phyloP scores from a whole-genome alignment of 495 filamentous ascomycete species.

The Neurospora sp. region DNA sequence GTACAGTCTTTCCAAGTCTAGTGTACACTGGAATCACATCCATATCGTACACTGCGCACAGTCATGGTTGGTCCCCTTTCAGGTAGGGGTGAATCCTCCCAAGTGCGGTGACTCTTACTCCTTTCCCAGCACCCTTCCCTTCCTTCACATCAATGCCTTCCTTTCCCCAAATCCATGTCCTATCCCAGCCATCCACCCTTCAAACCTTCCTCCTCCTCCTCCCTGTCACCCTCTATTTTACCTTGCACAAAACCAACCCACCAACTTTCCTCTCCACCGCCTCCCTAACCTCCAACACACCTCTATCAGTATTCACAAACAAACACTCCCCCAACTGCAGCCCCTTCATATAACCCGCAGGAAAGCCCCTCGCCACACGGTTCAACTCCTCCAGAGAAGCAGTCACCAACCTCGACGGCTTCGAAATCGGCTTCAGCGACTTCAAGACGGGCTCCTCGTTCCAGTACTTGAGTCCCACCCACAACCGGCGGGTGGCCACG shows the following conservation, averaged over 20 bases:
- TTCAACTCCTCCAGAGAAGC: conserved; percentile 51
- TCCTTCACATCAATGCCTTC: neutral
- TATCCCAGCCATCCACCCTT: neutral
- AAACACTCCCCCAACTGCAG: conserved; percentile 76
- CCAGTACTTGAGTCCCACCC: conserved; percentile 92
- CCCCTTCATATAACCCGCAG: conserved; percentile 55
- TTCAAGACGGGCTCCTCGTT: conserved; percentile 75
- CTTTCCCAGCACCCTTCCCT: neutral
- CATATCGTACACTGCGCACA: conserved; percentile 1
- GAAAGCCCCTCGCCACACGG: conserved; percentile 54
- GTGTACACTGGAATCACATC: neutral
- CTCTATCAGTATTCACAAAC: conserved; percentile 67
- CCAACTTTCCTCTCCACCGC: conserved; percentile 78
- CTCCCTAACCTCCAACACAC: conserved; percentile 78
- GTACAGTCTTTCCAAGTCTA: neutral
- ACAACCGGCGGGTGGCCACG: conserved; percentile 65
- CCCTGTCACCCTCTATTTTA: conserved; percentile 29
- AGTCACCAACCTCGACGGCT: conserved; percentile 63
- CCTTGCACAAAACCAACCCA: conserved; percentile 72
- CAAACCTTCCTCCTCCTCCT: neutral
- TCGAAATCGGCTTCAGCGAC: conserved; percentile 59
- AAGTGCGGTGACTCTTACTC: neutral
- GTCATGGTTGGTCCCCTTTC: neutral
- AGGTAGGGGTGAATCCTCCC: neutral
- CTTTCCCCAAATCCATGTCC: neutral